Conservation (phyloP, 2,329 filamentous ascomycete genomes). For the Falciphora oryzae region DNA sequence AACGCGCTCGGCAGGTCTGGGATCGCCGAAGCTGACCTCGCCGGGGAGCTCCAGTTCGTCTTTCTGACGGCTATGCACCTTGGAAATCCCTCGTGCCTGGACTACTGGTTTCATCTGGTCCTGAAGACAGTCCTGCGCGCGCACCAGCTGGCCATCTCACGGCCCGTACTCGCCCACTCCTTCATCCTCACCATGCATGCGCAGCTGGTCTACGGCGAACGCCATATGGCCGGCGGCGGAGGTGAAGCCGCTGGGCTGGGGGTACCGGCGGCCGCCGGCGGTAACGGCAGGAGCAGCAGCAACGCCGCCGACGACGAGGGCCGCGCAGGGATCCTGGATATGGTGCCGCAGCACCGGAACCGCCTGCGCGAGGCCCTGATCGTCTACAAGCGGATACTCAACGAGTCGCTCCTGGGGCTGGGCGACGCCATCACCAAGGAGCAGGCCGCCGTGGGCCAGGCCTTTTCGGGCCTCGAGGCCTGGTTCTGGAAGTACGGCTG, state of each 20-base stretch:
- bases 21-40: conserved; percentile 35
- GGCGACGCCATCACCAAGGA: conserved; percentile 29
- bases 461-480: conserved; percentile 43
- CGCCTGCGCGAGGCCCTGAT: conserved; percentile 42
- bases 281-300: background rate
- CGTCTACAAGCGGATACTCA: conserved; percentile 48
- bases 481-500: conserved; percentile 45
- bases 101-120: conserved; percentile 56
- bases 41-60: conserved; percentile 56
- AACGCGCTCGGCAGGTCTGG: conserved; percentile 17
- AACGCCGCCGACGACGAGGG: conserved; percentile 10
- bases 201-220: conserved; percentile 48
- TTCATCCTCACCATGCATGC: conserved; percentile 46
- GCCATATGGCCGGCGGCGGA: conserved; percentile 39
- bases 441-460: conserved; percentile 38
- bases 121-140: conserved; percentile 46
- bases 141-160: conserved; percentile 35
- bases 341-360: conserved; percentile 25
- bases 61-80: conserved; percentile 53
- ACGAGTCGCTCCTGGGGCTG: conserved; percentile 37
- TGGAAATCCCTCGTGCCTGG: conserved; percentile 52
- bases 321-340: conserved; percentile 25
- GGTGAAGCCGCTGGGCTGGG: conserved; percentile 23
- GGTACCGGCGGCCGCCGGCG: conserved; percentile 15
- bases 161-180: conserved; percentile 38